Percentiles rank a stretch among this genome's conserved stretches.
These are phyloP conservation scores for Penicillium waksmanii DNA, from an alignment of 495 filamentous ascomycete genomes.

Conservation along the genomic window DNA sequence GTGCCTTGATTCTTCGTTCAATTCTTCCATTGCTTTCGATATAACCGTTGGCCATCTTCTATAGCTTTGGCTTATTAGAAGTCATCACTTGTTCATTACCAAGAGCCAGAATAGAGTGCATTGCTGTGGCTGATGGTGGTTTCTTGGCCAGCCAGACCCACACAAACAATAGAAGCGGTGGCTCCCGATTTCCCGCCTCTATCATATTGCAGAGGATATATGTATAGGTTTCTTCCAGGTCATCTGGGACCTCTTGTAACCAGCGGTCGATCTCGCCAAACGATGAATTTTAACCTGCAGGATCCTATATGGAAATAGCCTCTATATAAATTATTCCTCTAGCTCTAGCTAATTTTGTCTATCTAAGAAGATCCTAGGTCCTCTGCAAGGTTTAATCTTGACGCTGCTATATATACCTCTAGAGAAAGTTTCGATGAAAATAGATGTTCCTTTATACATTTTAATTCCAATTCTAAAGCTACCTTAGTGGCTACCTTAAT, in stretches of 20 bases:
- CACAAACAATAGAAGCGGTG: neutral
- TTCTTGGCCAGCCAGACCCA: neutral
- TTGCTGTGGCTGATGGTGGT: neutral
- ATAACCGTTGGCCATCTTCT: neutral
- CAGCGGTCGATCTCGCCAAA: neutral
- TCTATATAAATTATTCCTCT: too few species aligned
- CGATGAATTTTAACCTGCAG: neutral
- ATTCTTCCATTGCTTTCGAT: neutral
- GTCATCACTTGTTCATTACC: neutral
- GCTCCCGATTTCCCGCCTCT: neutral
- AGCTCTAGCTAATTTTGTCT: too few species aligned
- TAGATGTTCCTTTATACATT: too few species aligned
- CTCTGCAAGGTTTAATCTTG: too few species aligned
- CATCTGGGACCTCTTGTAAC: neutral
- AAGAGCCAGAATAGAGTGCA: neutral
- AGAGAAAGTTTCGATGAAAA: too few species aligned
- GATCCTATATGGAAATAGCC: too few species aligned
- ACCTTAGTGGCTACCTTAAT: too few species aligned
- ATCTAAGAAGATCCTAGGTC: too few species aligned
- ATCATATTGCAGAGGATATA: conserved; percentile 1
- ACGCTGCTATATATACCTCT: too few species aligned
- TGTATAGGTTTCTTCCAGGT: neutral
- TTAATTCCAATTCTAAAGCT: too few species aligned
- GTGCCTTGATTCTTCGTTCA: neutral
- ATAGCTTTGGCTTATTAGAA: neutral